Evolutionary conservation across 2,329 filamentous ascomycete species (phyloP).

Genomic region (Scedosporium dehoogii): DNA sequence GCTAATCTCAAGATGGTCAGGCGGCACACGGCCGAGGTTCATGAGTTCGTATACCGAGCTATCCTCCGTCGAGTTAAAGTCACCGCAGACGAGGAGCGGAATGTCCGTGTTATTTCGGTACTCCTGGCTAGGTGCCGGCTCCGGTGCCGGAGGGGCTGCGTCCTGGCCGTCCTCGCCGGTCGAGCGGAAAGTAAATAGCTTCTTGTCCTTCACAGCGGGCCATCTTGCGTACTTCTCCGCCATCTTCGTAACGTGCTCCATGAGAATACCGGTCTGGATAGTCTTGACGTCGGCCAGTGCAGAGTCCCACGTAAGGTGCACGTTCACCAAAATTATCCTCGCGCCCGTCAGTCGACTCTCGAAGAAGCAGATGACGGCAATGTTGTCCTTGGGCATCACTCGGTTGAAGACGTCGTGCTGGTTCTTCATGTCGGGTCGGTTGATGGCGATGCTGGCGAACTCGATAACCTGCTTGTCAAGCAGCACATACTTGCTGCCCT

Average conservation of each 20-base stretch:
- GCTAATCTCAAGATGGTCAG: conserved; percentile 70
- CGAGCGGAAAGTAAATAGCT: conserved; percentile 33
- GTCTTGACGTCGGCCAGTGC: conserved; percentile 88
- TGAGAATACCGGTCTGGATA: conserved; percentile 87
- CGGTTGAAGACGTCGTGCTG: conserved; percentile 97
- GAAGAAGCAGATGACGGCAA: conserved; percentile 83
- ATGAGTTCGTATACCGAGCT: conserved; percentile 91
- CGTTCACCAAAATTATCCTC: conserved; percentile 84
- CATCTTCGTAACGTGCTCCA: conserved; percentile 82
- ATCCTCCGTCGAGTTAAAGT: conserved; percentile 84
- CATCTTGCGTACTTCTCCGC: conserved; percentile 76
- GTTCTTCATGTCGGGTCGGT: conserved; percentile 91
- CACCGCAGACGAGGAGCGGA: conserved; percentile 82
- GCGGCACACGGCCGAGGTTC: conserved; percentile 65
- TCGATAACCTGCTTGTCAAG: conserved; percentile 93
- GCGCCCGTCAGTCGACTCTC: conserved; percentile 88
- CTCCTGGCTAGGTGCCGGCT: conserved; percentile 72
- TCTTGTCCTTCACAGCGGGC: conserved; percentile 76
- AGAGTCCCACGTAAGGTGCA: conserved; percentile 92
- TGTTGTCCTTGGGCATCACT: conserved; percentile 97
- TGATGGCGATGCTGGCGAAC: conserved; percentile 85
- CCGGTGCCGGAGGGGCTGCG: conserved; percentile 43
- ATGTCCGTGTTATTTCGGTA: conserved; percentile 83
- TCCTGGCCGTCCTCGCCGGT: conserved; percentile 26
- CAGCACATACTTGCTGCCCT: conserved; percentile 85